phyloP scores from a whole-genome alignment of 2,329 filamentous ascomycete species.

The Dryadomyces quercivorus region DNA sequence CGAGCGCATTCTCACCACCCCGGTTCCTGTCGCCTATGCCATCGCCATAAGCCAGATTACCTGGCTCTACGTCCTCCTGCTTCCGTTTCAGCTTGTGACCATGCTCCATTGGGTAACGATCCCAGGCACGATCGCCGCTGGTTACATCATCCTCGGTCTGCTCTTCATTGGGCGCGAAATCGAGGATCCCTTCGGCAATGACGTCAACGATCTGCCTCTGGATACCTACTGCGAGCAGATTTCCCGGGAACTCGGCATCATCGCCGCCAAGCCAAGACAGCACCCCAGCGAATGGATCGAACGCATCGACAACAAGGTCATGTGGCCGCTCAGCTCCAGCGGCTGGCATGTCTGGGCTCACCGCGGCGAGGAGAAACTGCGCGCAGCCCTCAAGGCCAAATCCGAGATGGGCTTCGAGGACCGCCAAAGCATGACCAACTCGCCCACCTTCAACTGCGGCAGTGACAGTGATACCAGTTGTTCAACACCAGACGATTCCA shows the following conservation, averaged over 20 bases:
- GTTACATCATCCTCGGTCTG: slow-evolving; percentile 62
- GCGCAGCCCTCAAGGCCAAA: slow-evolving; percentile 19
- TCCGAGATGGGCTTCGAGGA: background rate
- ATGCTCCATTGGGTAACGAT: slow-evolving; percentile 55
- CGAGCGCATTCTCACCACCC: slow-evolving; percentile 61
- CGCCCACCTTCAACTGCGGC: no score
- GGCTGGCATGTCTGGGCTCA: slow-evolving; percentile 35
- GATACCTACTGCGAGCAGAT: slow-evolving; percentile 54
- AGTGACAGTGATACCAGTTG: no score
- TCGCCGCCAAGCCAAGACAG: slow-evolving; percentile 41
- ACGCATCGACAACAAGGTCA: slow-evolving; percentile 22
- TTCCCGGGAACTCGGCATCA: slow-evolving; percentile 49
- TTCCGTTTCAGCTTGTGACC: slow-evolving; percentile 58
- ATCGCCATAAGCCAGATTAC: slow-evolving; percentile 68
- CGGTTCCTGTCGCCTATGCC: slow-evolving; percentile 58
- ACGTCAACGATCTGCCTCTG: slow-evolving; percentile 55
- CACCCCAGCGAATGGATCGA: slow-evolving; percentile 34
- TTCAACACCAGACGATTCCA: no score
- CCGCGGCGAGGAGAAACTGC: slow-evolving; percentile 32
- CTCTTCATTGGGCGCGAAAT: slow-evolving; percentile 55
- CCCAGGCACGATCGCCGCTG: slow-evolving; percentile 49
- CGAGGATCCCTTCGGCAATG: slow-evolving; percentile 56
- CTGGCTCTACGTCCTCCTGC: slow-evolving; percentile 58
- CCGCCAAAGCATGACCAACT: background rate
- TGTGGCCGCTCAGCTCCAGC: slow-evolving; percentile 28